Percentiles rank a stretch among this genome's conserved stretches.
These are phyloP conservation scores for Cyberlindnera nakhonratchasimensis DNA, from an alignment of 805 yeast species.

Conservation along the genomic window DNA sequence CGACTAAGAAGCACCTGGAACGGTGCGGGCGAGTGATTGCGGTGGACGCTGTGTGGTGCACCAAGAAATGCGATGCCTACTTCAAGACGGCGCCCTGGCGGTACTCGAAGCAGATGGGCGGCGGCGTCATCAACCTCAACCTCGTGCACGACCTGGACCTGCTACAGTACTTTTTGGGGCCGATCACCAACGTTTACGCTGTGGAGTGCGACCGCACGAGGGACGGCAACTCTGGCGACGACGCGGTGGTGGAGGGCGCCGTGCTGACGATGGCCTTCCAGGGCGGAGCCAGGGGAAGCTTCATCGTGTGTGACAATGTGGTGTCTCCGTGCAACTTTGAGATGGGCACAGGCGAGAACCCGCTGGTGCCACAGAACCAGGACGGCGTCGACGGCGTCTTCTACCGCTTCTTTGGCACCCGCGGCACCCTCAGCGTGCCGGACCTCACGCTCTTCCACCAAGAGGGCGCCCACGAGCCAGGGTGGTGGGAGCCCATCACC, in stretches of 20 bases:
- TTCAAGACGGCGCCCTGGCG: constrained; percentile 20
- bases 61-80: constrained; percentile 20
- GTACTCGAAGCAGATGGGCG: constrained; percentile 15
- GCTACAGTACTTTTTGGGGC: constrained; percentile 21
- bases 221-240: constrained; percentile 9
- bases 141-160: constrained; percentile 22
- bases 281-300: constrained; percentile 18
- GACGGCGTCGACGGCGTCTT: constrained; percentile 19
- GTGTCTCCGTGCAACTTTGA: constrained; percentile 22
- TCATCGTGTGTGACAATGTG: constrained; percentile 22
- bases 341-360: constrained; percentile 25
- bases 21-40: constrained; percentile 19
- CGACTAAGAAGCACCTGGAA: constrained; percentile 18
- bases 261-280: constrained; percentile 17
- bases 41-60: constrained; percentile 22
- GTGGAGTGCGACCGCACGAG: constrained; percentile 15
- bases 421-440: constrained; percentile 18
- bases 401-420: constrained; percentile 21
- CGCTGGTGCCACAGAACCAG: constrained; percentile 15
- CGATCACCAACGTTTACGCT: constrained; percentile 18
- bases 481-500: constrained; percentile 20
- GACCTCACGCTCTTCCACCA: constrained; percentile 21
- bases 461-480: constrained; percentile 7
- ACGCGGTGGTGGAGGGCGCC: constrained; percentile 23
- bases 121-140: constrained; percentile 21